A percentile compares a stretch with the other conserved stretches of the same genome.
Conservation (phyloP, 208 protist genomes). For the Lotmaria passim region DNA sequence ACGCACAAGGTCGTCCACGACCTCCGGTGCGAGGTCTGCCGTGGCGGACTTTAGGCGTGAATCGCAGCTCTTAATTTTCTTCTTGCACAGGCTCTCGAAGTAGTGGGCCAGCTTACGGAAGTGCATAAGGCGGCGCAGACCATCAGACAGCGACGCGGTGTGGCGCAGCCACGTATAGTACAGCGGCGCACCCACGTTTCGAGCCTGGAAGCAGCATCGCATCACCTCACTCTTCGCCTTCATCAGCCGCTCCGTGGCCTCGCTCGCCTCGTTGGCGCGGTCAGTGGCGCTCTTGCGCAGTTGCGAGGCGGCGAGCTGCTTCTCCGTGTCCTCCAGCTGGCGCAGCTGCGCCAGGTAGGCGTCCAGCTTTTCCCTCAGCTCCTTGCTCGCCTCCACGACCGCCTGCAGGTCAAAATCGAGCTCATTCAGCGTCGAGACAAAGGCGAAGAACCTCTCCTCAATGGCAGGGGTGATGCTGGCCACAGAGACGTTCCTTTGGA, state of each 20-base stretch:
- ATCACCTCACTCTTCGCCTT: conserved; percentile 51
- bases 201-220: conserved; percentile 56
- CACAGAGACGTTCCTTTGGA: conserved; percentile 38
- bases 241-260: conserved; percentile 35
- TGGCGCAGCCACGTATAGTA: conserved; percentile 80
- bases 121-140: conserved; percentile 76
- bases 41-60: background rate
- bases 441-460: conserved; percentile 55
- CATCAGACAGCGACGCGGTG: conserved; percentile 63
- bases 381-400: conserved; percentile 35
- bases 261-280: conserved; percentile 7
- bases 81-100: conserved; percentile 57
- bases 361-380: conserved; percentile 39
- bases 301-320: background rate
- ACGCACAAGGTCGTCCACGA: conserved; percentile 1
- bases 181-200: conserved; percentile 61
- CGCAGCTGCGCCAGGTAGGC: conserved; percentile 18
- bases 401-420: conserved; percentile 62
- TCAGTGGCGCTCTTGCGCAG: conserved; percentile 12
- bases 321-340: conserved; percentile 23
- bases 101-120: conserved; percentile 62
- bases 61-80: conserved; percentile 16
- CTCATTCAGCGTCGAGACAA: conserved; percentile 56
- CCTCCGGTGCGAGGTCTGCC: background rate
- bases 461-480: conserved; percentile 31